Conservation (phyloP, 768 basidiomycete genomes). For the Phaeotremella skinneri region DNA sequence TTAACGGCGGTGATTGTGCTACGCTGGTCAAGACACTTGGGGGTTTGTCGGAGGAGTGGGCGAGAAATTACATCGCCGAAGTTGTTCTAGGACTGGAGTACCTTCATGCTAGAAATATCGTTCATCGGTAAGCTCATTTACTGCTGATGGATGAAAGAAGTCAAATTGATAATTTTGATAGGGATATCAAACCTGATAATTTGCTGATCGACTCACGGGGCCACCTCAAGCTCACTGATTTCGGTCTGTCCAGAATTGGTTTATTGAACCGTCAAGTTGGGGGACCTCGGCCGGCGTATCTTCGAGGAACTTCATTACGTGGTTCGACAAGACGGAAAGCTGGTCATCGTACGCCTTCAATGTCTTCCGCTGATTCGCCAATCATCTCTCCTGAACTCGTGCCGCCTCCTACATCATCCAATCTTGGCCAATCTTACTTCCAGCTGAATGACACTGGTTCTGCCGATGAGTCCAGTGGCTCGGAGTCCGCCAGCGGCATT, state of each 20-base stretch:
- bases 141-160: conserved; percentile 5
- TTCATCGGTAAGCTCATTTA: conserved; percentile 73
- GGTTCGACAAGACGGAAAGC: conserved; percentile 23
- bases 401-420: conserved; percentile 28
- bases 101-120: conserved; percentile 89
- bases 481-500: conserved; percentile 58
- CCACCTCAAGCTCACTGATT: conserved; percentile 96
- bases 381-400: conserved; percentile 48
- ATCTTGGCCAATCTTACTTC: conserved; percentile 52
- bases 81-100: conserved; percentile 93
- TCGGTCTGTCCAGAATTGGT: conserved; percentile 94
- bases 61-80: conserved; percentile 92
- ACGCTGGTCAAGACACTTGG: conserved; percentile 96
- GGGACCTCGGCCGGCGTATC: conserved; percentile 46
- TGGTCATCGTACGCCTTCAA: conserved; percentile 21
- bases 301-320: conserved; percentile 39
- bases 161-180: conserved; percentile 47
- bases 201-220: conserved; percentile 94
- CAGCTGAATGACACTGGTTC: conserved; percentile 32
- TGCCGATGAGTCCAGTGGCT: conserved; percentile 73
- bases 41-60: conserved; percentile 91
- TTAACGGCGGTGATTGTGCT: conserved; percentile 97
- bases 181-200: conserved; percentile 97
- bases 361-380: conserved; percentile 47
- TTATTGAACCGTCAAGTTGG: conserved; percentile 87